Evolutionary conservation across 2,329 filamentous ascomycete species (phyloP), one percentile per base, ranked within the genome.

Genomic region (Phialophora expanda): DNA sequence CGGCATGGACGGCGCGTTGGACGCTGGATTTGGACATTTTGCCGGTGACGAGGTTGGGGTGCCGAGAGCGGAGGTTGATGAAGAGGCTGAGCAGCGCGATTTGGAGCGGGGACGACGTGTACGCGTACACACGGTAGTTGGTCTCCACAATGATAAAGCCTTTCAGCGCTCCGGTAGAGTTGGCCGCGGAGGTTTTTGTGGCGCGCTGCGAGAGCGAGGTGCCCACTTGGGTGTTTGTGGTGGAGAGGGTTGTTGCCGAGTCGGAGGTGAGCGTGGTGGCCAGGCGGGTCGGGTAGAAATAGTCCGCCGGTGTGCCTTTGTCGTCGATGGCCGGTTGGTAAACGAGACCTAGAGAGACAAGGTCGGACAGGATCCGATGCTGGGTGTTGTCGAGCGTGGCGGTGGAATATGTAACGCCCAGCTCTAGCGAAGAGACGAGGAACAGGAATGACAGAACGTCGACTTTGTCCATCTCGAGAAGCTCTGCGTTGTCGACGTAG

Each of bases 401-500:
- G 22, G 92, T 97, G 76, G 92, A 91, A 81, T 99, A 99, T 48
- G 92, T 91, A 68, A 91, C 88, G 12, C 95, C 95, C 9, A 98
- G 88, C 76, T 98, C 93, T 65, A 98, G 87, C 60, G 91, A 96
- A 54, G 94, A 94, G 30, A 99, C 88, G 75, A 97, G 91, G 78
- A 99, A 98, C 72, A 99, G 87, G 77, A 99, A 99, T 6, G 92
- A 93, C 5, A 99, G 87, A 76, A 98, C 93, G 75, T 99, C 95
- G 56, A 97, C 93, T 66, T 90, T 89, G 71, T 97, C 92, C 84
- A 97, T 90, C 34, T 86, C 86, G 17, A 91, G 85, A 62, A 83
- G 82, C 72, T 92, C 89, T 53, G 90, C 90, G 67, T 92, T 90
- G 71, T 96, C 91, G 58, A 99, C 88, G 84, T 97, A 99, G 34